phyloP scores from a whole-genome alignment of 106 monocot genomes.

The Xerophyta viscosa region DNA sequence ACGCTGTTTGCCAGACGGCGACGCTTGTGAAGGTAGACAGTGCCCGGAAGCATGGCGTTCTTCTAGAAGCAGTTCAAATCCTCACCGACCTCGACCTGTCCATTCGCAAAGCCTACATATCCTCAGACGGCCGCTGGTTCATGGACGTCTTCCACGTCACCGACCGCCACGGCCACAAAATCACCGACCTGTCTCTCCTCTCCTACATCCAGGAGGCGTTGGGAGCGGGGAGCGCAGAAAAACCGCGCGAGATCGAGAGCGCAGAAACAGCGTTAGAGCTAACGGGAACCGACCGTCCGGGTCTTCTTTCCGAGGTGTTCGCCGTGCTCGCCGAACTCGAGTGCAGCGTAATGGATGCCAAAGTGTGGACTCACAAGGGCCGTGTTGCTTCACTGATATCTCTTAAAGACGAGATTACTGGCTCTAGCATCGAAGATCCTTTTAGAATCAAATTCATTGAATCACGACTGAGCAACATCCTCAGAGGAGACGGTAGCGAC shows the following conservation, averaged over 20 bases:
- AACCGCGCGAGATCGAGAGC: not conserved
- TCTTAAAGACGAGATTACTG: constrained; percentile 18
- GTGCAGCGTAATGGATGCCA: constrained; percentile 22
- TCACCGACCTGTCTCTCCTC: constrained; percentile 33
- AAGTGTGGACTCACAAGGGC: constrained; percentile 29
- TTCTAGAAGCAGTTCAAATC: constrained; percentile 53
- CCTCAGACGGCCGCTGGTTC: constrained; percentile 78
- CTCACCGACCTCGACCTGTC: constrained; percentile 58
- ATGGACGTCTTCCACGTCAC: constrained; percentile 82
- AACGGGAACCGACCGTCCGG: constrained; percentile 21
- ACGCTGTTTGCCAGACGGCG: constrained; percentile 32
- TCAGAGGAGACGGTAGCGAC: constrained; percentile 12
- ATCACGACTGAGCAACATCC: constrained; percentile 11
- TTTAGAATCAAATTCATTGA: constrained; percentile 8
- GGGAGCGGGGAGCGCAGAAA: not conserved
- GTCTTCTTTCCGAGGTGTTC: constrained; percentile 31
- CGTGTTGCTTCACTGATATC: constrained; percentile 24
- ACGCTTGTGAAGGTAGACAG: constrained; percentile 63
- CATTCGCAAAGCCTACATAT: constrained; percentile 64
- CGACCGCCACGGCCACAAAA: constrained; percentile 38
- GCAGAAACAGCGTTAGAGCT: constrained; percentile 16
- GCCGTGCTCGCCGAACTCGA: constrained; percentile 23
- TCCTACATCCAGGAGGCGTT: constrained; percentile 34
- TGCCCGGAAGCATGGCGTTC: constrained; percentile 44
- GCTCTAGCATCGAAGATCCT: constrained; percentile 15